A percentile compares a stretch with the other conserved stretches of the same genome.
Evolutionary conservation across 768 basidiomycete species (phyloP).

Genomic region (Boletus huronensis): DNA sequence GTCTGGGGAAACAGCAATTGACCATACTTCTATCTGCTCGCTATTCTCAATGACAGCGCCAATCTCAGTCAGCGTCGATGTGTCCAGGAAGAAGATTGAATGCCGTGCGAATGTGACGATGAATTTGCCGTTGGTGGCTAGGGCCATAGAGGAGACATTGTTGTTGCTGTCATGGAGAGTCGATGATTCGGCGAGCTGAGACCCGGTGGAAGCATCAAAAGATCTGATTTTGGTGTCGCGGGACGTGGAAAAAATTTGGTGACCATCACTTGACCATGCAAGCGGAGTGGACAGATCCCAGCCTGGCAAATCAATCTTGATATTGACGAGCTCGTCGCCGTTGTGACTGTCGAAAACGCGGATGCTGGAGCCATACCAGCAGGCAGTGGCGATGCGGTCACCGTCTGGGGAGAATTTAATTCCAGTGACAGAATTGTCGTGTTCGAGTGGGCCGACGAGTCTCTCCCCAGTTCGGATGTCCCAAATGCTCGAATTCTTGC

Average conservation of each 20-base stretch:
- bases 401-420: no score
- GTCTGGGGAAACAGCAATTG: background rate
- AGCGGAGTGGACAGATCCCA: background rate
- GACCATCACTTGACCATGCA: background rate
- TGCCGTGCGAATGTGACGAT: background rate
- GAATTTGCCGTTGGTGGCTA: background rate
- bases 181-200: background rate
- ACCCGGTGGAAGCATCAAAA: background rate
- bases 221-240: background rate
- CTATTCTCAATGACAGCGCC: background rate
- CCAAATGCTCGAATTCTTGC: no score
- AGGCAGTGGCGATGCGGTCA: no score
- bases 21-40: background rate
- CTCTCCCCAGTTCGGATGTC: no score
- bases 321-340: background rate
- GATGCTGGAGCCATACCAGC: conserved; percentile 4
- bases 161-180: background rate
- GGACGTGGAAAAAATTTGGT: background rate
- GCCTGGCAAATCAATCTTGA: background rate
- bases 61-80: background rate
- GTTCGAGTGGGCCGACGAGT: no score
- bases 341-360: background rate
- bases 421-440: no score
- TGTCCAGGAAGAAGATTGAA: background rate
- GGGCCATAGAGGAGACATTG: background rate